phyloP scores from a whole-genome alignment of 1,284 basidiomycete genomes.

The Moesziomyces parantarcticus region DNA sequence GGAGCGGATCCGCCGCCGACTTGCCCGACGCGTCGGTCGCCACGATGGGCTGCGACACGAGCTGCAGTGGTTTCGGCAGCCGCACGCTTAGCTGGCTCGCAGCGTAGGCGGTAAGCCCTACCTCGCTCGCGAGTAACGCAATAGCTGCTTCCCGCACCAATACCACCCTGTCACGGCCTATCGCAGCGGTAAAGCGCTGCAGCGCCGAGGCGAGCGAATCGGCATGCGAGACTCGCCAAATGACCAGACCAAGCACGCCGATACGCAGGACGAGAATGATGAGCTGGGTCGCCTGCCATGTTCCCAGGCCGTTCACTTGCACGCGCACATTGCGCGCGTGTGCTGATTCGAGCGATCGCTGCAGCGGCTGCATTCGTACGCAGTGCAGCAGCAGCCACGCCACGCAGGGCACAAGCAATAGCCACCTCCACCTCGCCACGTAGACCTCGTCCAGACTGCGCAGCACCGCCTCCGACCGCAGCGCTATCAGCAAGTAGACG shows the following conservation, averaged over 20 bases:
- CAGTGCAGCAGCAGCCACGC: slow-evolving; percentile 5
- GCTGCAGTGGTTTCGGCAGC: slow-evolving; percentile 21
- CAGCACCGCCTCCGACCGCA: not conserved
- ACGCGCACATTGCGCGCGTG: slow-evolving; percentile 19
- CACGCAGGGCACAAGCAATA: not conserved
- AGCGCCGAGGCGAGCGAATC: not conserved
- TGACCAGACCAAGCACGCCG: not conserved
- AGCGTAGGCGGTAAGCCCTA: slow-evolving; percentile 9
- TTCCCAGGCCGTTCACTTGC: slow-evolving; percentile 2
- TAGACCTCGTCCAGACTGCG: not conserved
- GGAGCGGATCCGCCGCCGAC: slow-evolving; percentile 11
- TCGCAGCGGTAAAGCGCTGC: not conserved
- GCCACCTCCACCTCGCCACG: too few relatives aligned
- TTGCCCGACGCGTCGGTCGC: not conserved
- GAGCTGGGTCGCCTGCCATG: slow-evolving; percentile 18
- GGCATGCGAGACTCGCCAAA: not conserved
- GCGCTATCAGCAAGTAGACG: not conserved
- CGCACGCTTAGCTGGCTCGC: slow-evolving; percentile 13
- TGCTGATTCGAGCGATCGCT: slow-evolving; percentile 18
- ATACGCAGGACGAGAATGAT: slow-evolving; percentile 5
- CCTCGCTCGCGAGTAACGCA: slow-evolving; percentile 12
- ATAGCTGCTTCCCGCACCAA: slow-evolving; percentile 8
- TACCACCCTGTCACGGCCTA: not conserved
- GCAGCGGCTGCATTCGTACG: slow-evolving; percentile 13
- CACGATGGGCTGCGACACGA: slow-evolving; percentile 31